Percentiles rank a stretch among this genome's conserved stretches.
phyloP scores from a whole-genome alignment of 202 grass and related monocot genomes.

The Schoenoplectus triqueter region DNA sequence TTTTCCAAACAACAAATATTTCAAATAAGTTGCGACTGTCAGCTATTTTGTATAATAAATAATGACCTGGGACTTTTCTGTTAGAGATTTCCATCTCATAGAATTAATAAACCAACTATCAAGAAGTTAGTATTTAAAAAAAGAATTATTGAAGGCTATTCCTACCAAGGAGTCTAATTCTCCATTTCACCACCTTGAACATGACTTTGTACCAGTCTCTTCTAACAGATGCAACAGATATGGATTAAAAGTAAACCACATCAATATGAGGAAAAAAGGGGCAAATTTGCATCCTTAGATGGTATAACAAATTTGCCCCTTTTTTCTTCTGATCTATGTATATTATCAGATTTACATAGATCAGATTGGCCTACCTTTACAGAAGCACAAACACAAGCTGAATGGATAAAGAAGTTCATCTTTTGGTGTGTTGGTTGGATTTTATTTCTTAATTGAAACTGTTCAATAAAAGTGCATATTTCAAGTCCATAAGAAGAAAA shows the following conservation, averaged over 20 bases:
- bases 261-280: not conserved
- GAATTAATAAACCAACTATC: not conserved
- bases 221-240: no score
- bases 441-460: not conserved
- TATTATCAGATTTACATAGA: not conserved
- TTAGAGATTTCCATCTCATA: not conserved
- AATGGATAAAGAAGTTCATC: not conserved
- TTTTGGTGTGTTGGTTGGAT: not conserved
- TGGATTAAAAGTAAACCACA: not conserved
- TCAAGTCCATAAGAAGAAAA: not conserved
- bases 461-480: not conserved
- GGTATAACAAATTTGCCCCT: no score
- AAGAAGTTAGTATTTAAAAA: conserved; percentile 11
- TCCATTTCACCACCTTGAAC: not conserved
- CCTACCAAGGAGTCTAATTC: not conserved
- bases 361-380: not conserved
- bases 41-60: not conserved
- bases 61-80: not conserved
- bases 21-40: conserved; percentile 15
- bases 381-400: not conserved
- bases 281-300: not conserved
- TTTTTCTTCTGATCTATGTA: no score
- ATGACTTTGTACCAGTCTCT: not conserved
- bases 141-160: not conserved
- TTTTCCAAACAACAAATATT: conserved; percentile 34